Conservation (phyloP, 305 asterid genomes). For the Nicotiana rustica region DNA sequence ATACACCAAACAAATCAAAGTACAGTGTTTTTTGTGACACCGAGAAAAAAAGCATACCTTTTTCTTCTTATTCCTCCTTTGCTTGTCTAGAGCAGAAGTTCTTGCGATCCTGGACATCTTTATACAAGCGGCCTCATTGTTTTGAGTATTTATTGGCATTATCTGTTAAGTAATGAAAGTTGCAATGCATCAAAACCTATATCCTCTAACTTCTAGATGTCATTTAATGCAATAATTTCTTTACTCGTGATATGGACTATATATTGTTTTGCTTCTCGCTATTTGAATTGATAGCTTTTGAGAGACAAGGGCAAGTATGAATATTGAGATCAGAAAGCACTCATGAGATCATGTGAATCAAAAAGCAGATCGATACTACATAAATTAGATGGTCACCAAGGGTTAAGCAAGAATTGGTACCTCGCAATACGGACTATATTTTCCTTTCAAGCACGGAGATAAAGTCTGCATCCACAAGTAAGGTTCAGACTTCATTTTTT, state of each 20-base stretch:
- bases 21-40: background rate
- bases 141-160: background rate
- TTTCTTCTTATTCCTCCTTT: background rate
- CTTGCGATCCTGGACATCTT: slow-evolving; percentile 16
- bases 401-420: slow-evolving; percentile 11
- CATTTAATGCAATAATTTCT: background rate
- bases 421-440: slow-evolving; percentile 45
- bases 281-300: background rate
- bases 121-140: slow-evolving; percentile 11
- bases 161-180: slow-evolving; percentile 28
- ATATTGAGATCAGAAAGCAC: background rate
- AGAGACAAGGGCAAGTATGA: background rate
- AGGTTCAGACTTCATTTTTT: slow-evolving; percentile 36
- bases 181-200: background rate
- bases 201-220: background rate
- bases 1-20: background rate
- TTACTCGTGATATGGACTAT: background rate
- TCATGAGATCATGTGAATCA: background rate
- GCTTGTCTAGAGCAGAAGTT: slow-evolving; percentile 18
- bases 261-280: background rate
- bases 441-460: slow-evolving; percentile 28
- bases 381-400: background rate
- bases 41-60: background rate
- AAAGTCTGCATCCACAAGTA: slow-evolving; percentile 39
- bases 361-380: background rate